Evolutionary conservation across 306 rosid species (phyloP).

Genomic region (Vicia villosa): DNA sequence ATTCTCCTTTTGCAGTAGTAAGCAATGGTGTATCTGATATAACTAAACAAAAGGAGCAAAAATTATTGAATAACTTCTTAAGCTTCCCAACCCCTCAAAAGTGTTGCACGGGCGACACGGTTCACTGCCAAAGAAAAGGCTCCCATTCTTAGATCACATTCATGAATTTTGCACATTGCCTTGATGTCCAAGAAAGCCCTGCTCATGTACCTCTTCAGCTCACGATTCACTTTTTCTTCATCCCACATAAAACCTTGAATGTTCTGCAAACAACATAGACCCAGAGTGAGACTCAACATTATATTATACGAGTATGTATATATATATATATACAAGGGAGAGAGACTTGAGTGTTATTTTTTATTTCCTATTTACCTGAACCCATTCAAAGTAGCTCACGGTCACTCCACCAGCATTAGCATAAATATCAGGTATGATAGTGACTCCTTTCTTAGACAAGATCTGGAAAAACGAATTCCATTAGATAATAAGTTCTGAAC

Average conservation of each 20-base stretch:
- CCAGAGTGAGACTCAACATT: neutral
- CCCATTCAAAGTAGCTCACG: constrained; percentile 86
- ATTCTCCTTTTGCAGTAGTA: constrained; percentile 15
- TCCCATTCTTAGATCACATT: constrained; percentile 71
- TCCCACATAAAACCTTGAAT: constrained; percentile 92
- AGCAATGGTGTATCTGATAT: constrained; percentile 6
- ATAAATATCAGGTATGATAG: constrained; percentile 68
- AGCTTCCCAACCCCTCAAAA: constrained; percentile 73
- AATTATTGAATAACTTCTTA: constrained; percentile 3
- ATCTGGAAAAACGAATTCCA: constrained; percentile 41
- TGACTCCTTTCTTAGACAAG: constrained; percentile 60
- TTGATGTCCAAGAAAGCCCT: constrained; percentile 63
- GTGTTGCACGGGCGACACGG: constrained; percentile 74
- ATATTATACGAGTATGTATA: neutral
- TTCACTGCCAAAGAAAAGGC: constrained; percentile 73
- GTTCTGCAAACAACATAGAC: constrained; percentile 48
- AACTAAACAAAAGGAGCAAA: neutral
- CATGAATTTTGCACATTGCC: constrained; percentile 62
- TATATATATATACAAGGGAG: neutral
- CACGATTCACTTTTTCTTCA: constrained; percentile 62
- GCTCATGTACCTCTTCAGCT: constrained; percentile 67
- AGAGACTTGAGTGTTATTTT: neutral
- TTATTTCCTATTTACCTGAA: constrained; percentile 55
- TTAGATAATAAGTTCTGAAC: constrained; percentile 14
- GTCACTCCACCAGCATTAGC: constrained; percentile 82